Percentiles rank a stretch among this genome's conserved stretches.
phyloP scores from a whole-genome alignment of 2,329 filamentous ascomycete species.

The Raffaelea ambrosiae region DNA sequence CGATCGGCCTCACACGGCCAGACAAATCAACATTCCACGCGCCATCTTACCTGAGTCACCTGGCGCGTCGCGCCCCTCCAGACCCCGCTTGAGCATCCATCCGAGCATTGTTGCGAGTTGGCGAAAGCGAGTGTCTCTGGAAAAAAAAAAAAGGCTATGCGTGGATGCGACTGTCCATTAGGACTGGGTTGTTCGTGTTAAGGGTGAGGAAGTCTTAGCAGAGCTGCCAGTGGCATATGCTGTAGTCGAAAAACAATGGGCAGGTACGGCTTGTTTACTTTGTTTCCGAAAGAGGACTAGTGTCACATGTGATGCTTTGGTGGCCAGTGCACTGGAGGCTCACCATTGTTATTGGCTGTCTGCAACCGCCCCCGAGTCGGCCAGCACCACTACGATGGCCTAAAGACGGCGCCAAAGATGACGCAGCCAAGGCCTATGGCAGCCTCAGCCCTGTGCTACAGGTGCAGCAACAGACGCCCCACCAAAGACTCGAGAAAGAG shows the following conservation, averaged over 20 bases:
- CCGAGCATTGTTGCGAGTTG: slow-evolving; percentile 39
- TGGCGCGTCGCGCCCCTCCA: slow-evolving; percentile 18
- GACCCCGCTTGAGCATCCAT: slow-evolving; percentile 47
- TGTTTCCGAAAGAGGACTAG: slow-evolving; percentile 15
- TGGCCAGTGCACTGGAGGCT: neutral
- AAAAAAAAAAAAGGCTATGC: neutral
- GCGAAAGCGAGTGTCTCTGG: neutral
- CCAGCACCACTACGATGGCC: too few species aligned
- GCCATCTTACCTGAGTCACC: slow-evolving; percentile 10
- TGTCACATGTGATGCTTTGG: slow-evolving; percentile 1
- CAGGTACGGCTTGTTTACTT: slow-evolving; percentile 16
- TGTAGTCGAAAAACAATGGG: neutral
- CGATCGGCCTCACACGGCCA: too few species aligned
- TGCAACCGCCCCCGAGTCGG: neutral
- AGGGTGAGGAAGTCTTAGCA: neutral
- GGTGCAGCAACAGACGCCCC: too few species aligned
- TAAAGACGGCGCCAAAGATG: too few species aligned
- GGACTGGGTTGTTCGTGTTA: neutral
- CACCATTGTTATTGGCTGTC: neutral
- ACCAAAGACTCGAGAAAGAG: too few species aligned
- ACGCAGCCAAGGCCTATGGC: too few species aligned
- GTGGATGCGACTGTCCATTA: neutral
- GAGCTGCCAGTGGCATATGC: too few species aligned
- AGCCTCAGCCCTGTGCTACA: too few species aligned
- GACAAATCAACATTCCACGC: neutral